Base-by-base conservation (phyloP, 2,329 filamentous ascomycete genomes). In the Ambrosiella beaveri region DNA sequence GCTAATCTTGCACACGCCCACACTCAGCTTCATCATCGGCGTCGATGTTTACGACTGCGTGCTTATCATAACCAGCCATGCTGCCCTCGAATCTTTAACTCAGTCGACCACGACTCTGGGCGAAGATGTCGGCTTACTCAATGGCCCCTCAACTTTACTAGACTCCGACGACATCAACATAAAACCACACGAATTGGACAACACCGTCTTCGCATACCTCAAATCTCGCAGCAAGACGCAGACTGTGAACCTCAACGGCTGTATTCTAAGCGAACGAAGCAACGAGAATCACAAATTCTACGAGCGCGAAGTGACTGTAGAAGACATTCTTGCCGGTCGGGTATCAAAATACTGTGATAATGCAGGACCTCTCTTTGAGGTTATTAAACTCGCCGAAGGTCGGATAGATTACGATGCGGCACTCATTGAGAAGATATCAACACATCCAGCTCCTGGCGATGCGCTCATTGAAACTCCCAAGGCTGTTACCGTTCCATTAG, bases 1-100 rank as follows among this genome's bases (percentile, higher is more conserved):
- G 53, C 89, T 97, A 63, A 79, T 95, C 73, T 77, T 95, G 52
- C 91, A 97, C 67, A 95, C 91, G 0, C 81, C 88, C 0, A 88
- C 86, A 0, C 76, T 96, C 39, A 91, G 89, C 40, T 96, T 97
- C 66, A 79, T 95, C 57, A 84, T 90, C 5, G 91, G 90, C 1
- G 85, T 95, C 45, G 91, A 97, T 67, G 89, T 96, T 38, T 97
- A 96, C 73, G 91, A 97, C 68, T 95, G 90, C 66, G 86, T 97
- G 12, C 78, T 96, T 7, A 86, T 96, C 40, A 90, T 96, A 67
- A 96, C 95, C 71, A 89, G 86, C 50, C 81, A 86, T 51, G 79
- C 87, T 59, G 88, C 89, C 6, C 73, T 97, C 52, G 86, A 95
- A 63, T 81, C 86, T 0, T 94, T 96, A 66, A 88, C 86, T 40